Evolutionary conservation across 768 basidiomycete genomes (phyloP).

Genomic region (Mycena galopus): DNA sequence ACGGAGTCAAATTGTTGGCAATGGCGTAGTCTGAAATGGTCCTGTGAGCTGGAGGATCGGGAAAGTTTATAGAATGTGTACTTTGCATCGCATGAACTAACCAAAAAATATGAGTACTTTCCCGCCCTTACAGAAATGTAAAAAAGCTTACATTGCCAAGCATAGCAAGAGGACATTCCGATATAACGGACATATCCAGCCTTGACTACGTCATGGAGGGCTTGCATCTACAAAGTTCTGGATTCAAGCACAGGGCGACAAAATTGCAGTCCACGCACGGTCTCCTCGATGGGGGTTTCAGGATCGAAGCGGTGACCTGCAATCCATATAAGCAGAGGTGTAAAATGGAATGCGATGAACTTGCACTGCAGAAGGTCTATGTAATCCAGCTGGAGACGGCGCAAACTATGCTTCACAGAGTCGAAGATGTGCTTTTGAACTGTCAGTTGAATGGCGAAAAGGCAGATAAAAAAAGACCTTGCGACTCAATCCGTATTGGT

Average conservation of each 20-base stretch:
- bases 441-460: background rate
- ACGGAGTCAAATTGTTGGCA: too few species aligned
- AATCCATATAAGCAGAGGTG: background rate
- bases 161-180: too few species aligned
- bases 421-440: conserved; percentile 65
- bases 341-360: background rate
- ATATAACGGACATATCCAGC: too few species aligned
- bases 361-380: conserved; percentile 69
- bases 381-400: conserved; percentile 66
- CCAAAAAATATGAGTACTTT: background rate
- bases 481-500: too few species aligned
- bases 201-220: too few species aligned
- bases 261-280: too few species aligned
- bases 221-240: too few species aligned
- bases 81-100: conserved; percentile 71
- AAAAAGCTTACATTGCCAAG: conserved; percentile 53
- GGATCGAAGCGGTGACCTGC: conserved; percentile 67
- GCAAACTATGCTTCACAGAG: too few species aligned
- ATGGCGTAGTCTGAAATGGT: conserved; percentile 56
- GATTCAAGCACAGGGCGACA: too few species aligned
- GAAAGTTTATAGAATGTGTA: conserved; percentile 31
- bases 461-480: conserved; percentile 45
- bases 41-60: conserved; percentile 49
- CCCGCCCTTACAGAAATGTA: background rate
- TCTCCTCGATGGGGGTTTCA: conserved; percentile 72